Evolutionary conservation across 2,329 filamentous ascomycete genomes (phyloP).

Genomic region (Capronia coronata): DNA sequence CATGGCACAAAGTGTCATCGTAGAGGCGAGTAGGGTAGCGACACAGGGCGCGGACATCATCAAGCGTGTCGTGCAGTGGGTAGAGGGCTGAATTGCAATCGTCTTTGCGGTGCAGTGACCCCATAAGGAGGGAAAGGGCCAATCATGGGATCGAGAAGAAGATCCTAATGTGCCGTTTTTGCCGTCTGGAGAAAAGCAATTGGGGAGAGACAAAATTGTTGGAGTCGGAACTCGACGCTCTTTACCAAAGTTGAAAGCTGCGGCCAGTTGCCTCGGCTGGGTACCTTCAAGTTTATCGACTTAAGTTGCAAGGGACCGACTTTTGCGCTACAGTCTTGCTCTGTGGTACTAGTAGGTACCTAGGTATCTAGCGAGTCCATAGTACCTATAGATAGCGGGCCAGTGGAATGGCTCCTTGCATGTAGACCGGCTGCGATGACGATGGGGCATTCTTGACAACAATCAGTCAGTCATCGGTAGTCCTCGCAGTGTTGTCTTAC

Average conservation of each 20-base stretch:
- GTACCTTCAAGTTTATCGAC: too few relatives aligned
- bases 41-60: slow-evolving; percentile 3
- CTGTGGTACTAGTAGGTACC: too few relatives aligned
- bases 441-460: too few relatives aligned
- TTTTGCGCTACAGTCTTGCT: too few relatives aligned
- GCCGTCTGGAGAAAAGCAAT: slow-evolving; percentile 7
- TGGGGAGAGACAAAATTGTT: neutral
- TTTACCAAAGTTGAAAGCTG: neutral
- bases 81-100: neutral
- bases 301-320: too few relatives aligned
- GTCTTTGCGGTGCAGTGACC: neutral
- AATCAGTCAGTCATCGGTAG: too few relatives aligned
- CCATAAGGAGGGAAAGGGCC: slow-evolving; percentile 3
- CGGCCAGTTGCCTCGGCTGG: neutral
- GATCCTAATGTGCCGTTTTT: slow-evolving; percentile 14
- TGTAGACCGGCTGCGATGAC: too few relatives aligned
- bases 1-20: neutral
- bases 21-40: neutral
- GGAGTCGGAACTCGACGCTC: neutral
- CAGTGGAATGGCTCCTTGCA: too few relatives aligned
- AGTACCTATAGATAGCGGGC: too few relatives aligned
- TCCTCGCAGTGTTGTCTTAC: too few relatives aligned
- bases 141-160: slow-evolving; percentile 8
- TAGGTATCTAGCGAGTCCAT: too few relatives aligned
- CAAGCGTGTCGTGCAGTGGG: neutral